Evolutionary conservation across 176 grass and related monocot genomes (phyloP), one percentile per base, ranked within the genome.

Genomic region (Raddia distichophylla): DNA sequence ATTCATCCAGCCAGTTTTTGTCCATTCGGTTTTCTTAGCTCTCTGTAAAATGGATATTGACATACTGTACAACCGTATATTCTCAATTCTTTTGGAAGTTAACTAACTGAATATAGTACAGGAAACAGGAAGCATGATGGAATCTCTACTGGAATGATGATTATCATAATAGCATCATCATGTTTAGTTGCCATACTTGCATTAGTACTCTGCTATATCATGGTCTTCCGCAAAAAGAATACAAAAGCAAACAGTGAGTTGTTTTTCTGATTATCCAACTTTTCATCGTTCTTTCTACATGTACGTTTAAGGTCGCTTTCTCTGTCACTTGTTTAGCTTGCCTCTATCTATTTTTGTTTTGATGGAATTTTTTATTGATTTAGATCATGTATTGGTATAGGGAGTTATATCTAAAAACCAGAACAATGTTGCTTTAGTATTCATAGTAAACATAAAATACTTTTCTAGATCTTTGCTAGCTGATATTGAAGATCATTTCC

Each of bases 221-320:
- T 91, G 79, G 42, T 83, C 71, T 82, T 84, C 48, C 44, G 7
- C 13, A 78, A 62, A 68, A 70, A 65, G 35, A 89, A 85, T n/a
- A n/a, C 10, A 6, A 82, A 79, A 89, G 22, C 52, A 81, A 84
- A 84, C 5, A 33, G 92, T 91, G 49, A 94, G 86, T 89, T 71
- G 18, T 69, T 73, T 47, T 76, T 71, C 54, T 63, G 51, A 51
- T 68, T 73, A 27, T 27, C 27, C 58, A 55, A 51, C 61, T 64
- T 78, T 10, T 58, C 61, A 11, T 72, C 14, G 0, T 47, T 76
- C 61, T 45, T 49, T 40, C 42, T 71, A 16, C 27, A 35, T 82
- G 48, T 46, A 43, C 70, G 5, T 48, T 43, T 27, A 47, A 33
- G 10, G 10, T 49, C 37, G 48, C 48, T 56, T 47, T 84, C 20